Evolutionary conservation across 768 basidiomycete species (phyloP).

Genomic region (Thelephora ganbajun): DNA sequence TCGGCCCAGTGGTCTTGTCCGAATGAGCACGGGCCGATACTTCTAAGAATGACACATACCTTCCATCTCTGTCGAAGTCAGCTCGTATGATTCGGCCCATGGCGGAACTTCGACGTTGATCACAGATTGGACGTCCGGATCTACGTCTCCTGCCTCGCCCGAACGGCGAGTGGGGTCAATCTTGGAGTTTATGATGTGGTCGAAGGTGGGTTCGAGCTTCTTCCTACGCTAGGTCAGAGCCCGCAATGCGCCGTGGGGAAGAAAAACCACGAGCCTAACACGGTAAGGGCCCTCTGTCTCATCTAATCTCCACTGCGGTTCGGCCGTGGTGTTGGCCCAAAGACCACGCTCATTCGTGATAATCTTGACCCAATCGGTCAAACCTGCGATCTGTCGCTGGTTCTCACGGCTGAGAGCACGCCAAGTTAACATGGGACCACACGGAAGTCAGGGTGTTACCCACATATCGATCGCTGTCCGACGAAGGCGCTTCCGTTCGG

Average conservation of each 20-base stretch:
- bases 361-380: conserved; percentile 47
- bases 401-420: conserved; percentile 51
- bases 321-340: conserved; percentile 48
- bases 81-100: conserved; percentile 63
- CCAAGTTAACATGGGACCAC: not conserved
- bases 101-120: conserved; percentile 51
- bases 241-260: not conserved
- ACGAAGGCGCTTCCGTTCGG: conserved; percentile 59
- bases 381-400: conserved; percentile 47
- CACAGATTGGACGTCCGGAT: conserved; percentile 33
- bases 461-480: conserved; percentile 67
- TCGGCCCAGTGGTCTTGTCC: conserved; percentile 45
- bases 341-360: conserved; percentile 69
- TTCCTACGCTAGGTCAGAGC: conserved; percentile 32
- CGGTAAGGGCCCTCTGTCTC: conserved; percentile 88
- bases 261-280: conserved; percentile 42
- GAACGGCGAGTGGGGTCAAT: conserved; percentile 31
- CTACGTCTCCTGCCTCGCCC: conserved; percentile 36
- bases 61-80: conserved; percentile 46
- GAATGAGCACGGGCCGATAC: not conserved
- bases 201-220: conserved; percentile 55
- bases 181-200: conserved; percentile 28
- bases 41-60: conserved; percentile 22
- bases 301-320: conserved; percentile 62
- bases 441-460: conserved; percentile 11